phyloP scores from a whole-genome alignment of 208 protist species.

The Crithidia thermophila region DNA sequence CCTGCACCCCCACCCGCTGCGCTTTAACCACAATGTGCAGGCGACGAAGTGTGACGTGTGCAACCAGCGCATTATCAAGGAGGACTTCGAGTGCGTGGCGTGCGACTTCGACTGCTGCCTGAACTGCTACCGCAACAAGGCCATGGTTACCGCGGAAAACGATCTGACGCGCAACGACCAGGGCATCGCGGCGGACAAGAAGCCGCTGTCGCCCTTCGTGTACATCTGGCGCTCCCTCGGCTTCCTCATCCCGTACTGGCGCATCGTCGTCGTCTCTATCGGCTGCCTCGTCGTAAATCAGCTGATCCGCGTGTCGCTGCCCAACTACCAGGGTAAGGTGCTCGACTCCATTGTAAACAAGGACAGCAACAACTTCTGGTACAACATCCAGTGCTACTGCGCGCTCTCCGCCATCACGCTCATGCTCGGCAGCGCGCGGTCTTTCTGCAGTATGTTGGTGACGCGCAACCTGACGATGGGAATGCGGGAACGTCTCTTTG shows the following conservation, averaged over 20 bases:
- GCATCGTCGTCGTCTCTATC: conserved; percentile 37
- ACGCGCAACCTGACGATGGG: conserved; percentile 51
- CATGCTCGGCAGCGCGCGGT: conserved; percentile 47
- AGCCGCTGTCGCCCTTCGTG: conserved; percentile 40
- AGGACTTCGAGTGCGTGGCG: conserved; percentile 41
- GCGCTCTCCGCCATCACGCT: conserved; percentile 41
- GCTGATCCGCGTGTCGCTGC: conserved; percentile 39
- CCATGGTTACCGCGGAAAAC: conserved; percentile 32
- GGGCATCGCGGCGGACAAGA: conserved; percentile 13
- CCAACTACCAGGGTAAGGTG: conserved; percentile 57
- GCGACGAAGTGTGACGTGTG: conserved; percentile 54
- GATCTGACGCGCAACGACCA: conserved; percentile 28
- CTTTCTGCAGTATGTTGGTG: conserved; percentile 57
- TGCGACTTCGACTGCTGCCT: conserved; percentile 63
- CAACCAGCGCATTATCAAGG: conserved; percentile 50
- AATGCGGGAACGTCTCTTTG: conserved; percentile 45
- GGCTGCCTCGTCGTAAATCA: conserved; percentile 42
- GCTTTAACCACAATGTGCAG: conserved; percentile 42
- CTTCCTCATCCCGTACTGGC: conserved; percentile 48
- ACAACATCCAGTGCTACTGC: conserved; percentile 40
- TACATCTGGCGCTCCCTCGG: conserved; percentile 45
- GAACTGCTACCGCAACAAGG: conserved; percentile 39
- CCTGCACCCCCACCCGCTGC: conserved; percentile 48
- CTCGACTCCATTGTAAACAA: conserved; percentile 49
- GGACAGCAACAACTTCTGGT: conserved; percentile 35